phyloP scores from a whole-genome alignment of 192 early-diverging fungal species.

The Cetraspora pellucida region DNA sequence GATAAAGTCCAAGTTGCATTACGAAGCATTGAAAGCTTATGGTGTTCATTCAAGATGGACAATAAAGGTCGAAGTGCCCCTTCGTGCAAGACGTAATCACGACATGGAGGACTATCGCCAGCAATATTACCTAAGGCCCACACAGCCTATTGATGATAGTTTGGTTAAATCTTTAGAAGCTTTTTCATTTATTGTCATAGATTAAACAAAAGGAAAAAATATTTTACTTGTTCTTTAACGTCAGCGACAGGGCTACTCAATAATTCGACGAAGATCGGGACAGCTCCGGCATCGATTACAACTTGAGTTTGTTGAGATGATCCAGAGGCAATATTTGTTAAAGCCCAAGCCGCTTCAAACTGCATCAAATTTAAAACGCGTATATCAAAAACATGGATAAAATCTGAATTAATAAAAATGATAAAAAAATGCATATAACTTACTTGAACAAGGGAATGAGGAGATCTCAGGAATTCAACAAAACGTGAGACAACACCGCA shows the following conservation, averaged over 20 bases:
- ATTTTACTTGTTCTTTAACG: slow-evolving; percentile 86
- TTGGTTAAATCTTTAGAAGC: neutral
- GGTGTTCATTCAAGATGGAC: slow-evolving; percentile 80
- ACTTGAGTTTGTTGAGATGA: slow-evolving; percentile 91
- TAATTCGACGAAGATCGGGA: slow-evolving; percentile 89
- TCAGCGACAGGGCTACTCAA: slow-evolving; percentile 80
- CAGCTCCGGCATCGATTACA: slow-evolving; percentile 90
- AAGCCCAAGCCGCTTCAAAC: slow-evolving; percentile 99
- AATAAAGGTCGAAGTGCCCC: slow-evolving; percentile 89
- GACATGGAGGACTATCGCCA: slow-evolving; percentile 88
- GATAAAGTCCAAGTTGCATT: slow-evolving; percentile 99
- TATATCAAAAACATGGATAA: neutral
- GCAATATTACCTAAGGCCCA: slow-evolving; percentile 99
- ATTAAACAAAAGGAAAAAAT: neutral
- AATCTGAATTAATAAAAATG: neutral
- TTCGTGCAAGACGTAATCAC: slow-evolving; percentile 83
- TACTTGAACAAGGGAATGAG: slow-evolving; percentile 84
- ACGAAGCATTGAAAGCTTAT: slow-evolving; percentile 96
- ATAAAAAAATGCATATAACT: slow-evolving; percentile 1
- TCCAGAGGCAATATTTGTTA: slow-evolving; percentile 99
- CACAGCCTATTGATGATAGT: slow-evolving; percentile 67
- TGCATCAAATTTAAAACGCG: slow-evolving; percentile 35
- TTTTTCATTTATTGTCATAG: neutral
- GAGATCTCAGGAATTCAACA: slow-evolving; percentile 89
- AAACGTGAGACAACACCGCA: slow-evolving; percentile 93